Base-by-base conservation (phyloP, 371 early-diverging fungal genomes). In the Scutellospora calospora region DNA sequence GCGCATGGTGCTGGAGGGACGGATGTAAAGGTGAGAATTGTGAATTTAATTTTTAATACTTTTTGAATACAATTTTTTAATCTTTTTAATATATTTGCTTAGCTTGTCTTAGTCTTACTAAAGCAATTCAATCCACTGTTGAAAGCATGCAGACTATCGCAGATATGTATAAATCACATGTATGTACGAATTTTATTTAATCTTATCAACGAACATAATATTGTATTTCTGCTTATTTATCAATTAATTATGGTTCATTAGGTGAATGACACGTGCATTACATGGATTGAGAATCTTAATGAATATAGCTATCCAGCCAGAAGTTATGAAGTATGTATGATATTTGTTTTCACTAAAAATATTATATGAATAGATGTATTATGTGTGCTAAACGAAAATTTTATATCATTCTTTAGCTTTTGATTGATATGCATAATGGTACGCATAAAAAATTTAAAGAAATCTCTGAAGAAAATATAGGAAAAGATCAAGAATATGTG, bases 1-100 rank as follows among this genome's bases (percentile, higher is more conserved):
- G 84, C 6, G 85, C 85, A 18, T 87, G 87, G 87, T 87, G 87
- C 78, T 87, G 86, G 84, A 83, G 86, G 33, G 87, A 87, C 33
- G 85, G 83, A 20, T 87, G 87, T 76, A 60, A 66, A 62, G 86
- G 87, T 86, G 83, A 68, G 33, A 62, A 52, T 59, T 41, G 14
- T 16, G 14, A 51, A 71, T 22, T 27, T 3, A 25, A 12, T 25
- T 22, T 22, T 63, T 65, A 65, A 65, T 65, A 65, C 6, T 65
- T 55, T 55, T 20, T 55, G 0, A 35, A 65, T 14, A 65, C 29
- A 25, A 65, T 31, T 65, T 5, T 16, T 65, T 22, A 45, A 8
- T 31, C 8, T 18, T 33, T 65, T 1, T 73, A 35, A 27, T 52
- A 11, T 54, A 11, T 66, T 55, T 16, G 12, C 27, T 1, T 76